Evolutionary conservation across 2,329 filamentous ascomycete genomes (phyloP), one percentile per base, ranked within the genome.

Genomic region (Pyrenochaeta sp.): DNA sequence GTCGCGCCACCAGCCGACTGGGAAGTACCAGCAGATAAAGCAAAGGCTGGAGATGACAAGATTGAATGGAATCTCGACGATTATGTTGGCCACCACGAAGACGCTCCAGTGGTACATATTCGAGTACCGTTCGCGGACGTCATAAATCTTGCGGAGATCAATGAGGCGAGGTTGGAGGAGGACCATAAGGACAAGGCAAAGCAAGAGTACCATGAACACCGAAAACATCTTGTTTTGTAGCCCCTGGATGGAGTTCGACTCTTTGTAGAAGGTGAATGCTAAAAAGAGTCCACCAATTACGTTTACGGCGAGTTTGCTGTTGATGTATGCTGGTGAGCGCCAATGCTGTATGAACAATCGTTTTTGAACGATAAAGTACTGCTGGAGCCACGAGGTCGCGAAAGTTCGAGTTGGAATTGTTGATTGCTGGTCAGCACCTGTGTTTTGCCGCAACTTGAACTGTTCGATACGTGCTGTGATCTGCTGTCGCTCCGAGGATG

Each of bases 271-370:
- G n/a, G 39, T 22, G 22, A 42, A 19, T 19, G 19, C 19, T 19
- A 19, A 19, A 19, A 19, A 19, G 19, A 19, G 19, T 19, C 19
- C 19, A 19, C 19, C 19, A 19, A 19, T 19, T 1, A 19, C 19
- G 19, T 19, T 19, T 19, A 19, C 19, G 1, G 19, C 19, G 19
- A 19, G 19, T 19, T 19, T 3, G 22, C 39, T 10, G 15, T 42
- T 42, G 15, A 42, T 22, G n/a, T 5, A 42, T 5, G 28, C 28
- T 0, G 92, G 92, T 0, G 89, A 92, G 52, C 92, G 89, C 92
- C 92, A 96, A 83, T 93, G 93, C 74, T 95, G 91, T 71, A 92
- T 85, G 80, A 94, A 93, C n/a, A 92, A 88, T 63, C 92, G 90
- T 65, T 84, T 78, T 12, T 86, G 83, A 52, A 91, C 90, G 68